phyloP scores from a whole-genome alignment of 306 rosid species.

The Senna siamea region DNA sequence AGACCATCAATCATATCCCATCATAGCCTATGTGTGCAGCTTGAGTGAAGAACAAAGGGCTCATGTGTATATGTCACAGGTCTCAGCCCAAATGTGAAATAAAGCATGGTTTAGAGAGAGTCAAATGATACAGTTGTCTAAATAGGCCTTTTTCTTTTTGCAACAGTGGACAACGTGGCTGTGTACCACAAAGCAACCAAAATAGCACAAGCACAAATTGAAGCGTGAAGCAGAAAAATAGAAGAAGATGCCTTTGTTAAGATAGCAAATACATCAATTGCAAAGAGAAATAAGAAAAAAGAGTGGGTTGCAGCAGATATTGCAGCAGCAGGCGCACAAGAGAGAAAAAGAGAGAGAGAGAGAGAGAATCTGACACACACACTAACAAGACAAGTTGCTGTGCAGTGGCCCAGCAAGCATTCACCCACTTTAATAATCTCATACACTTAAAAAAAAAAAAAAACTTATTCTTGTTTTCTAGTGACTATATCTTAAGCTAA shows the following conservation, averaged over 20 bases:
- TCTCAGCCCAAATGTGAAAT: background rate
- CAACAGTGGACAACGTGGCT: conserved; percentile 33
- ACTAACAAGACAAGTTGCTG: conserved; percentile 46
- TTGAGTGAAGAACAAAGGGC: background rate
- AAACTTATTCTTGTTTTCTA: conserved; percentile 25
- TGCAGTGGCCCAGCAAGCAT: conserved; percentile 66
- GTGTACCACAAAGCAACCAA: conserved; percentile 32
- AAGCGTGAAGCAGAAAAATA: conserved; percentile 36
- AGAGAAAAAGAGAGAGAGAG: conserved; percentile 27
- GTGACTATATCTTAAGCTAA: background rate
- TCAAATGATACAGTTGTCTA: conserved; percentile 25
- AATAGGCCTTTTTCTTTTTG: background rate
- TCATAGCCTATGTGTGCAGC: background rate
- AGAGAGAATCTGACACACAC: conserved; percentile 64
- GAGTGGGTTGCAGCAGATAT: conserved; percentile 45
- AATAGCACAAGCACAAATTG: conserved; percentile 35
- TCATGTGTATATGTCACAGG: background rate
- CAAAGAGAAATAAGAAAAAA: conserved; percentile 28
- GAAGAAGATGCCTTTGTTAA: conserved; percentile 37
- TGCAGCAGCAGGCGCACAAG: conserved; percentile 54
- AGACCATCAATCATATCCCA: background rate
- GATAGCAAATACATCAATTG: conserved; percentile 41
- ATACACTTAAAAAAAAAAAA: conserved; percentile 8
- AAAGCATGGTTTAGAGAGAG: conserved; percentile 23
- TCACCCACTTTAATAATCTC: conserved; percentile 48